Evolutionary conservation across 257 asterid species (phyloP).

Genomic region (Gentiana dahurica): DNA sequence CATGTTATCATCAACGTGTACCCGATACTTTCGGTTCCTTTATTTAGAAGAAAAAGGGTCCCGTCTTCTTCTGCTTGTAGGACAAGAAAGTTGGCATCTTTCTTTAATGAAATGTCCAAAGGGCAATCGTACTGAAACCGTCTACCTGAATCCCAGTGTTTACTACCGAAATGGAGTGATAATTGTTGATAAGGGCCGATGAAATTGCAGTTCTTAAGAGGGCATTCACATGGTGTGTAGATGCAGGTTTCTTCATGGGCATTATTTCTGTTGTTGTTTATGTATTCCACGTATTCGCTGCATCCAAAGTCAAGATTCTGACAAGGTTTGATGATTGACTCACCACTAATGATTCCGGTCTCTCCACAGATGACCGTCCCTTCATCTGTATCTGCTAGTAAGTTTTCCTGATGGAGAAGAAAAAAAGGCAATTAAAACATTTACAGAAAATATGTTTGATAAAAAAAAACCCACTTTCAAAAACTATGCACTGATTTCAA

Average conservation of each 20-base stretch:
- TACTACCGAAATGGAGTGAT: constrained; percentile 62
- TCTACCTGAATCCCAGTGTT: constrained; percentile 83
- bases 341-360: constrained; percentile 29
- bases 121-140: constrained; percentile 77
- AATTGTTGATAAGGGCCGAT: constrained; percentile 54
- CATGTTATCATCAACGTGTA: constrained; percentile 65
- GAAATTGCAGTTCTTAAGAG: constrained; percentile 51
- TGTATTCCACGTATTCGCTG: constrained; percentile 37
- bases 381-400: constrained; percentile 30
- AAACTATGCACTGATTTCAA: too few relatives aligned
- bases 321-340: constrained; percentile 58
- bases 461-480: too few relatives aligned
- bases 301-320: constrained; percentile 75
- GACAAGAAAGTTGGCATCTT: constrained; percentile 65
- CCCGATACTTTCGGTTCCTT: constrained; percentile 68
- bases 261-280: constrained; percentile 28
- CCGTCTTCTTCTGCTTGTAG: constrained; percentile 85
- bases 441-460: neutral
- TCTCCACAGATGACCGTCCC: constrained; percentile 42
- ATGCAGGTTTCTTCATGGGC: constrained; percentile 57
- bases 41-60: constrained; percentile 57
- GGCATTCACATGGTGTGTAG: constrained; percentile 77
- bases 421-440: neutral
- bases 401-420: constrained; percentile 39
- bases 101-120: constrained; percentile 46